A percentile compares a stretch with the other conserved stretches of the same genome.
These are phyloP conservation scores for Aquilaria agallochum DNA, from an alignment of 441 rosid genomes.

Conservation along the genomic window DNA sequence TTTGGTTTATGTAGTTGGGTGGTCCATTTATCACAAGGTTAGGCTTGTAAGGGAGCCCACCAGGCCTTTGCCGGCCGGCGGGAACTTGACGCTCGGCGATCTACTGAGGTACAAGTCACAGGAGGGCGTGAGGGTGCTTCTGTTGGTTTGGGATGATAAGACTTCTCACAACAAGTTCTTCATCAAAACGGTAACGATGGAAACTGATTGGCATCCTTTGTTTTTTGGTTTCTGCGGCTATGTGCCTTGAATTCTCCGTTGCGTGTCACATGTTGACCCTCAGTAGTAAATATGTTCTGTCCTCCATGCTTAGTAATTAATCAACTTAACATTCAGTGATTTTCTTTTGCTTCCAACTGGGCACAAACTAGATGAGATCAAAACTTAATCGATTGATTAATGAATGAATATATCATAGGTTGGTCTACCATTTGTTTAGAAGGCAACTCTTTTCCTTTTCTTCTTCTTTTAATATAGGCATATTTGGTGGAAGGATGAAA, in stretches of 20 bases:
- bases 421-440: too few relatives aligned
- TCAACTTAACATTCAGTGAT: too few relatives aligned
- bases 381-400: too few relatives aligned
- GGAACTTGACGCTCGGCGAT: constrained; percentile 63
- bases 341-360: too few relatives aligned
- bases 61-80: constrained; percentile 54
- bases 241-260: not conserved
- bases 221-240: not conserved
- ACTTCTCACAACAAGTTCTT: constrained; percentile 76
- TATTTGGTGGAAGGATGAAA: too few relatives aligned
- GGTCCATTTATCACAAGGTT: constrained; percentile 73
- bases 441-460: too few relatives aligned
- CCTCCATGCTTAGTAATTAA: too few relatives aligned
- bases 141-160: constrained; percentile 88
- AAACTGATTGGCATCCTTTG: too few relatives aligned
- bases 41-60: constrained; percentile 67
- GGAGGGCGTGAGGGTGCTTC: constrained; percentile 78
- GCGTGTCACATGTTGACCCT: not conserved
- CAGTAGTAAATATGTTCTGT: not conserved
- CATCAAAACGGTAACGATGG: constrained; percentile 51
- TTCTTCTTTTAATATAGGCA: too few relatives aligned
- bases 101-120: constrained; percentile 74
- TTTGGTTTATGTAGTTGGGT: constrained; percentile 68
- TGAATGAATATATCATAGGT: too few relatives aligned
- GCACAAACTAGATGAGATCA: too few relatives aligned